Conservation (phyloP, 208 protist species). For the Leishmania major region DNA sequence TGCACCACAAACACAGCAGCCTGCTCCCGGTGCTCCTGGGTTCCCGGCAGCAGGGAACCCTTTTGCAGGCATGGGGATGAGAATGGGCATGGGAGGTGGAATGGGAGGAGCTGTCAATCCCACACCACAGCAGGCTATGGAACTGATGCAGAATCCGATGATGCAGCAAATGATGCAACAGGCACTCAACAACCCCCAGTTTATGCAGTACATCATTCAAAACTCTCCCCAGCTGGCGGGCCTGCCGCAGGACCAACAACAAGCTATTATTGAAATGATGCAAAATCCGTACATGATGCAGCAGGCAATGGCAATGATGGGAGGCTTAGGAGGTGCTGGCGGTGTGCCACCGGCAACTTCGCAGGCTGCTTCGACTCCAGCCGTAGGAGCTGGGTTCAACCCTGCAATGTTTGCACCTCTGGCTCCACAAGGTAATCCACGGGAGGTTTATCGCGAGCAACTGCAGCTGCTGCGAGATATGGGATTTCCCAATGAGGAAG, state of each 20-base stretch:
- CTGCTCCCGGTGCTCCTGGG: constrained; percentile 3
- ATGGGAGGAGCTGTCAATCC: constrained; percentile 16
- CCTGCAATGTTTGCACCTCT: constrained; percentile 42
- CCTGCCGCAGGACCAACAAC: constrained; percentile 53
- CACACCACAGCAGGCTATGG: constrained; percentile 24
- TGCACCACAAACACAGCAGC: constrained; percentile 20
- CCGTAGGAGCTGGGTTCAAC: constrained; percentile 20
- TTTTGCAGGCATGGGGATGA: constrained; percentile 24
- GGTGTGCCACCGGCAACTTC: constrained; percentile 1
- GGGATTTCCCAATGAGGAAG: constrained; percentile 93
- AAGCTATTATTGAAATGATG: constrained; percentile 69
- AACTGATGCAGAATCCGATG: constrained; percentile 73
- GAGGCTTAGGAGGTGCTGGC: constrained; percentile 9
- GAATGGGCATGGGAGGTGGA: constrained; percentile 17
- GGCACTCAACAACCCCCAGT: constrained; percentile 58
- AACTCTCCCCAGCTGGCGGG: constrained; percentile 35
- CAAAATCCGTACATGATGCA: constrained; percentile 49
- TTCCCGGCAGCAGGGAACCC: constrained; percentile 21
- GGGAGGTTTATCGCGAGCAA: constrained; percentile 84
- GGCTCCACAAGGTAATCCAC: constrained; percentile 63
- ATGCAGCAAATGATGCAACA: constrained; percentile 68
- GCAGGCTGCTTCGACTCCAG: background rate
- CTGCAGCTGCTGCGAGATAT: constrained; percentile 91
- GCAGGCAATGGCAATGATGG: constrained; percentile 41
- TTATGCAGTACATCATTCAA: constrained; percentile 72